These are phyloP conservation scores for Boletus edulis DNA, from an alignment of 768 basidiomycete species.

Conservation along the genomic window DNA sequence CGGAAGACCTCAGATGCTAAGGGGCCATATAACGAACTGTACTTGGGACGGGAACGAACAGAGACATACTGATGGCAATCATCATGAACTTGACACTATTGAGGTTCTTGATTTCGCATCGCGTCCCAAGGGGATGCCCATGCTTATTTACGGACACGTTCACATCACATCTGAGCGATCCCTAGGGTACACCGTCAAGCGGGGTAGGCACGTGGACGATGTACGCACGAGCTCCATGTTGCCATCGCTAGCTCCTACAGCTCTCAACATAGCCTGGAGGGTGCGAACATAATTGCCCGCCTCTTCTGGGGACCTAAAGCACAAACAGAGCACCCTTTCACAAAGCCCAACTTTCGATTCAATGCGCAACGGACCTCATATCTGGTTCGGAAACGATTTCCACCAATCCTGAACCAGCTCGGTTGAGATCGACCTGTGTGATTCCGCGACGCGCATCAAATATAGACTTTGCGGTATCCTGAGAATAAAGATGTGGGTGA, in stretches of 20 bases:
- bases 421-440: conserved; percentile 80
- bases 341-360: neutral
- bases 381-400: conserved; percentile 97
- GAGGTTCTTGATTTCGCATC: conserved; percentile 5
- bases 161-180: conserved; percentile 91
- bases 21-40: neutral
- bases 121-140: conserved; percentile 58
- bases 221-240: conserved; percentile 92
- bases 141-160: conserved; percentile 85
- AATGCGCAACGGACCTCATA: conserved; percentile 48
- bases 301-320: conserved; percentile 73
- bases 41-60: neutral
- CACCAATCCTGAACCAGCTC: conserved; percentile 87
- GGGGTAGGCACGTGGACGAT: neutral
- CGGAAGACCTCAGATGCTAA: conserved; percentile 79
- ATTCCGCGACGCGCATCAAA: conserved; percentile 47
- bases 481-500: neutral
- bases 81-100: conserved; percentile 52
- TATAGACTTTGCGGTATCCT: conserved; percentile 93
- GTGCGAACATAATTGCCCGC: conserved; percentile 83
- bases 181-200: conserved; percentile 45
- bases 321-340: neutral
- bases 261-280: conserved; percentile 76
- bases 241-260: conserved; percentile 86
- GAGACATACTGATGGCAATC: conserved; percentile 72